Evolutionary conservation across 2,329 filamentous ascomycete genomes (phyloP), one percentile per base, ranked within the genome.

Genomic region (Camptophora hylomeconis): DNA sequence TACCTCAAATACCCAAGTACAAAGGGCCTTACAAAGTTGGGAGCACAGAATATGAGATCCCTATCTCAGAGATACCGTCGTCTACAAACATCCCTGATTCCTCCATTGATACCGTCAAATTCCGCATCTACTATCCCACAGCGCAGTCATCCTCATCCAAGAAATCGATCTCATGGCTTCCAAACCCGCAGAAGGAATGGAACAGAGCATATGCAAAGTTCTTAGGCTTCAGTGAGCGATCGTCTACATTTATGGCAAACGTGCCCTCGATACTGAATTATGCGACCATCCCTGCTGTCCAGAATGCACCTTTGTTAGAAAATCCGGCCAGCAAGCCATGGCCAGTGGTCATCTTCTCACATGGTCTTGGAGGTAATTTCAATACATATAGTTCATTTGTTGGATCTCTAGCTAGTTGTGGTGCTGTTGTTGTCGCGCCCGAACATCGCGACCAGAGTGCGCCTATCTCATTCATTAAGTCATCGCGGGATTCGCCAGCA

Each of bases 311-410:
- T 5, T 53, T 86, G 5, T 64, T 74, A 20, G 51, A 60, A 13
- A 50, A 53, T 2, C 59, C 47, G 35, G 60, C 34, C 46, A 71
- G 34, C 45, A 57, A 7, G 56, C 61, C 72, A 57, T 89, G 80
- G 77, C 82, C 83, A 0, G 78, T 82, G 1, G 74, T 83, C 60
- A 63, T 92, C 38, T 92, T 92, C 54, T 89, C 81, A 2, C 83
- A 92, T 48, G 83, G 83, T 1, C 63, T 92, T 1, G 83, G 80
- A 20, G 83, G 83, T 20, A 76, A 72, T 35, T 69, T 80, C 40
- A 89, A 89, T 45, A 73, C 80, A 7, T 92, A 92, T 57, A 87
- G 80, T n/a, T 77, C 86, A 46, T 58, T 92, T 14, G 76, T 69
- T 11, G 80, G 80, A 10, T 81, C 80, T 0, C 57, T 92, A 16